Base-by-base conservation (phyloP, 2,329 filamentous ascomycete genomes). In the Trichoderma guizhouense region DNA sequence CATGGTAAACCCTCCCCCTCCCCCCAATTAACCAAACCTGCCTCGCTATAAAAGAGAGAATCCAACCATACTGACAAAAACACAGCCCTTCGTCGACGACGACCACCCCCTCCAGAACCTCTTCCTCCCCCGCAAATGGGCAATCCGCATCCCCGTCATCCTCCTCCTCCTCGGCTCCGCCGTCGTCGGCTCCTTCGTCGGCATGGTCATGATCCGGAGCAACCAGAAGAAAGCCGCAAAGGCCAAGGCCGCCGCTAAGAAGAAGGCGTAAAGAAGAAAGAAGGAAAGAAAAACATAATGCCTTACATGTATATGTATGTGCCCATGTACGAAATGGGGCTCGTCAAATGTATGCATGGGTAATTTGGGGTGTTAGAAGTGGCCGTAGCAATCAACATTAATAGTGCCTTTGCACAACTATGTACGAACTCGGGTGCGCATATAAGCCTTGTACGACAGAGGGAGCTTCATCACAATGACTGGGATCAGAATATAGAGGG, bases 111-210 rank as follows among this genome's bases (percentile, higher is more conserved):
- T 98, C 72, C 96, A 99, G 81, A 92, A 92, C 81, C 88, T 98
- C 85, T 99, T 99, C 86, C 96, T 94, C 74, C 95, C 95, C 61
- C 95, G 96, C 82, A 95, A 97, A 81, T 99, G 96, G 96, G 96
- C 96, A 73, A 97, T 99, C 81, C 95, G 96, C 82, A 96, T 99
- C 79, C 96, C 96, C 77, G 95, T 99, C 78, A 97, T 99, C 81
- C 91, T 99, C 76, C 92, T 98, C 74, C 90, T 99, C 61, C 87
- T 99, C 76, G 95, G 92, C 75, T 95, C 92, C 73, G 94, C 96
- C 72, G 94, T 99, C 73, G 95, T 99, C 73, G 96, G 96, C 75
- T 97, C 94, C 73, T 99, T 99, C 87, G 88, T 99, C 76, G 92
- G 93, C 78, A 91, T 97, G 80, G 95, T 99, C 79, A 99, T 99